A percentile compares a stretch with the other conserved stretches of the same genome.
Evolutionary conservation across 2,329 filamentous ascomycete species (phyloP).

Genomic region (Teratosphaeria destructans): DNA sequence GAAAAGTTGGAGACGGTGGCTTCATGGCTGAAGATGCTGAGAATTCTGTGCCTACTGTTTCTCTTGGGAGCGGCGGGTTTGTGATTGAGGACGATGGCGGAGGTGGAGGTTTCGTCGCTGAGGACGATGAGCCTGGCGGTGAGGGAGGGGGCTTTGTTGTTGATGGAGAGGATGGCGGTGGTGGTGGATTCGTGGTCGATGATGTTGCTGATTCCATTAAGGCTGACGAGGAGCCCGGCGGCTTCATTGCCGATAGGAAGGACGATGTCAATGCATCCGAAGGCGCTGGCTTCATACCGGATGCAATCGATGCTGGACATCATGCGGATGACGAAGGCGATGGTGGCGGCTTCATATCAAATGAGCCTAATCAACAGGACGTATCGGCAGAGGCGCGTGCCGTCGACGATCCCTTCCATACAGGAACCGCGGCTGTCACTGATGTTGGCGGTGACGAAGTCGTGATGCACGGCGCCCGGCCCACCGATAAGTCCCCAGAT

Average conservation of each 20-base stretch:
- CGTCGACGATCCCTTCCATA: not conserved
- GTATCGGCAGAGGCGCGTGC: constrained; percentile 2
- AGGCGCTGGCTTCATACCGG: not conserved
- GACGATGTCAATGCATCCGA: not conserved
- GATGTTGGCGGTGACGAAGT: not conserved
- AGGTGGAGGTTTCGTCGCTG: constrained; percentile 1
- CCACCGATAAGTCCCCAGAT: not conserved
- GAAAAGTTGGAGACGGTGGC: constrained; percentile 21
- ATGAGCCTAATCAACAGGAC: not conserved
- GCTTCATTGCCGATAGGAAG: not conserved
- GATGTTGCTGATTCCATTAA: not conserved
- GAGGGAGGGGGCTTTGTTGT: constrained; percentile 9
- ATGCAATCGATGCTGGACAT: not conserved
- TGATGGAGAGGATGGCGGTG: constrained; percentile 4
- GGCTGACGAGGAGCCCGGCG: not conserved
- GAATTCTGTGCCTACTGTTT: not conserved
- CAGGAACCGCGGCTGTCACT: no score
- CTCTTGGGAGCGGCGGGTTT: not conserved
- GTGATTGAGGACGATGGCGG: constrained; percentile 5
- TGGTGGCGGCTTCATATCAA: constrained; percentile 5
- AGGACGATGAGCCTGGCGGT: constrained; percentile 3
- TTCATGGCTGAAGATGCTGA: constrained; percentile 17
- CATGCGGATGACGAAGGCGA: constrained; percentile 5
- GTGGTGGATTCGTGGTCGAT: constrained; percentile 8
- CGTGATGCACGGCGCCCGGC: not conserved